Base-by-base conservation (phyloP, 1,139 yeast species). In the Kurtzmaniella quercitrusa region DNA sequence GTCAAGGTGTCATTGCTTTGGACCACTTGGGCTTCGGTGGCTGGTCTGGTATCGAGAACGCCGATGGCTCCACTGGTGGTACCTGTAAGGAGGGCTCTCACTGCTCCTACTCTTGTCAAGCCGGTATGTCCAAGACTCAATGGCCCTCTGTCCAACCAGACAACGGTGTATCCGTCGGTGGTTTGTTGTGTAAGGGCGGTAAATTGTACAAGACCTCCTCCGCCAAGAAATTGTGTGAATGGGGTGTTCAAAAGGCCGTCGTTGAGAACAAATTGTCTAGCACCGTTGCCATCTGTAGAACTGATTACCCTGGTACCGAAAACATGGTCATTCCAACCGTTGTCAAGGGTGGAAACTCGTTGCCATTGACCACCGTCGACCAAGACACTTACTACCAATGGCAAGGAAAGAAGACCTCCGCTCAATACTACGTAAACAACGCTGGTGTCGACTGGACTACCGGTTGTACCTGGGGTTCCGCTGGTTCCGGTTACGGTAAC, bases 231-330 rank as follows among this genome's bases (percentile, higher is more conserved):
- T 78, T 91, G 59, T 90, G 98, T 77, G 86, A 77, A 62, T 83
- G 94, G 90, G 98, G 95, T 62, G 69, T 68, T 24, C 66, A 80
- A 48, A 66, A 83, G 48, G 95, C 95, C 42, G 59, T 64, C 42
- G 94, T 88, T 54, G 82, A 74, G 41, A 82, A 85, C 61, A 72
- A 85, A 57, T 70, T 86, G 50, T 65, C 67, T 51, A 61, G 82
- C 55, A 75, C 73, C 41, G 91, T 93, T 58, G 88, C 97, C 47
- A 74, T 91, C 58, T 91, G 98, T 77, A 85, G 96, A 75, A 93
- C 98, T 50, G 98, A 93, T 68, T 93, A 93, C 79, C 98, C 98
- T 59, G 98, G 98, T 73, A 85, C 96, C 51, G 98, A 93, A 76
- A 90, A 89, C 78, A 93, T 93, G 98, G 91, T 82, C 57, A 77